Base-by-base conservation (phyloP, 176 grass and related monocot species). In the Oryza australiensis region DNA sequence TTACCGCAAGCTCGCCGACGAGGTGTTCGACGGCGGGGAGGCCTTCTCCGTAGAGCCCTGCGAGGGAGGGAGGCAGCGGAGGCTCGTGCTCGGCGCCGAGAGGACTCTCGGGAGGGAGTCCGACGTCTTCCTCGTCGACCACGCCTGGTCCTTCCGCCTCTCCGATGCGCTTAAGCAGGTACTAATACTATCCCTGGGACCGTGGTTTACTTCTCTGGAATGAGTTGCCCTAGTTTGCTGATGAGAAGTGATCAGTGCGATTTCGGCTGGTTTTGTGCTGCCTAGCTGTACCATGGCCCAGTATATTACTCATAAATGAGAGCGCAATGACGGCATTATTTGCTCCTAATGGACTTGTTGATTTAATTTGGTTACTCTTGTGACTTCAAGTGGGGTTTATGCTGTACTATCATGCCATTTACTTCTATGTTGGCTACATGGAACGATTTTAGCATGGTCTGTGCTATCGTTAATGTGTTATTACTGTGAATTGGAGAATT, bases 141-240 rank as follows among this genome's bases (percentile, higher is more conserved):
- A 98, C 62, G 92, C 95, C 16, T 98, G 92, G 92, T 94, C 92
- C 22, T 97, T 97, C 86, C 92, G 95, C 83, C 90, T 97, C 27
- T 5, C 86, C 15, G 92, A 94, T 28, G 95, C 95, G 38, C 84
- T 97, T 82, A 92, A 93, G 37, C 95, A 92, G 95, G 95, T 93
- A 53, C 49, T 20, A 18, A 4, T 7, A 22, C 5, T 22, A 7
- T 53, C 43, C 1, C 10, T 13, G 40, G 8, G 10, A 12, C 9
- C 2, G 12, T 38, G 26, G 30, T 34, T 42, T 22, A 26, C 34
- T 41, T 37, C 55, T 10, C 26, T 62, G 14, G 14, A 27, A 20
- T 65, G 43, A 5, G 12, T 32, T 78, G 11, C 26, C 5, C 3
- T 63, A 12, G 38, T 51, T 26, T 64, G 22, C 26, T 11, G 4